Base-by-base conservation (phyloP, 73 alveolate genomes). In the Breviolum minutum region DNA sequence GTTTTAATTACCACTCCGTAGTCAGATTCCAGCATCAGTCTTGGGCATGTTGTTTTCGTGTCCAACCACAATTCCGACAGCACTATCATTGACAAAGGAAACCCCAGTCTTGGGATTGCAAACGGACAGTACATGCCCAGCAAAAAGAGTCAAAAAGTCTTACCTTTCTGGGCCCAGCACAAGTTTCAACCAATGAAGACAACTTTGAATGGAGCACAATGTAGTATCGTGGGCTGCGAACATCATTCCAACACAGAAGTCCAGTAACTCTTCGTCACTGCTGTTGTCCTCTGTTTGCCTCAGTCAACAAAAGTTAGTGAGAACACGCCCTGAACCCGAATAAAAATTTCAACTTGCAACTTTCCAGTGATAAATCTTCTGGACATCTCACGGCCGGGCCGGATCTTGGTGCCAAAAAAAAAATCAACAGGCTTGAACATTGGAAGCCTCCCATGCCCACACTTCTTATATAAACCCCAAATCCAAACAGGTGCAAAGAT, bases 211-310 rank as follows among this genome's bases (percentile, higher is more conserved):
- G 77, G 88, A 70, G 63, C 76, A 70, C 13, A 71, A 73, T 29
- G 87, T 90, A 76, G 96, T 90, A n/a, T 90, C 96, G 69, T 90
- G 96, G 64, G 87, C 96, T 22, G 96, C 96, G 27, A 90, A 90
- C 96, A 90, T 90, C 96, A 90, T 90, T 63, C 87, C 96, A 2
- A 90, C 48, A 87, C 96, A 90, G 76, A 90, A 90, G 63, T 90
- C 96, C 63, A 63, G 30, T 12, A 90, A 73, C 74, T 90, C 96
- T 12, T 71, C 96, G 8, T 90, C 96, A 63, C 86, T 70, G 87
- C 54, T 73, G 63, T 40, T 90, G 86, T 64, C 96, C n/a, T 90
- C 96, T 0, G 77, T 80, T 63, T 69, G 96, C 95, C 95, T 88
- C 29, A 60, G 94, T 20, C 82, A 27, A 71, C 32, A 71, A 40